Conservation (phyloP, 768 basidiomycete species). For the Steccherinum ochraceum region DNA sequence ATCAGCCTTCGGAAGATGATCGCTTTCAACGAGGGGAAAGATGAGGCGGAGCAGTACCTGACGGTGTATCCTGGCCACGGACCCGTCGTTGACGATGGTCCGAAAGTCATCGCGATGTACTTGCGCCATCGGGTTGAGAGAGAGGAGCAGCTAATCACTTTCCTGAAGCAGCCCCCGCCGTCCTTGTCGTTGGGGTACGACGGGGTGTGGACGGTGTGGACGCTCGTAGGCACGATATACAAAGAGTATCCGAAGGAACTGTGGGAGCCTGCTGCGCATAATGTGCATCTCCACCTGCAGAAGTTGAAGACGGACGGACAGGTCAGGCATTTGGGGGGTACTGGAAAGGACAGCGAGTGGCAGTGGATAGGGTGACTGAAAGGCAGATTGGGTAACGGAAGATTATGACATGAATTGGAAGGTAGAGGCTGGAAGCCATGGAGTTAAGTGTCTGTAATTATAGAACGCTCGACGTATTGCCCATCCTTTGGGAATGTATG, state of each 20-base stretch:
- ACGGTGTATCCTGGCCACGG: slow-evolving; percentile 89
- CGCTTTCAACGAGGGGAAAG: slow-evolving; percentile 19
- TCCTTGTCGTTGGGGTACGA: slow-evolving; percentile 11
- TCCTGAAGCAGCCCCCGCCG: slow-evolving; percentile 34
- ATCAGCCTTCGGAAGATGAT: slow-evolving; percentile 55
- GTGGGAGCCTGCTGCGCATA: slow-evolving; percentile 66
- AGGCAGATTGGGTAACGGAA: too few relatives aligned
- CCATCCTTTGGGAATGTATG: too few relatives aligned
- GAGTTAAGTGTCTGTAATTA: background rate
- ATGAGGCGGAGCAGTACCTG: slow-evolving; percentile 31
- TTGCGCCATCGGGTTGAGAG: slow-evolving; percentile 76
- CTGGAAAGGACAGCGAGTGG: slow-evolving; percentile 11
- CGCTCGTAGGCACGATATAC: slow-evolving; percentile 62
- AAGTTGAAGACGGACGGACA: slow-evolving; percentile 66
- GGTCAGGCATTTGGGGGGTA: slow-evolving; percentile 29
- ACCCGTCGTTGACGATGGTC: slow-evolving; percentile 61
- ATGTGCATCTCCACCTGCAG: slow-evolving; percentile 62
- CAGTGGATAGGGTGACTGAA: background rate
- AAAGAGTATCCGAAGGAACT: slow-evolving; percentile 62
- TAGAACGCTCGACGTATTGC: too few relatives aligned
- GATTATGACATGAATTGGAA: too few relatives aligned
- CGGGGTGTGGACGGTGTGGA: slow-evolving; percentile 53
- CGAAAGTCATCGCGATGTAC: slow-evolving; percentile 58
- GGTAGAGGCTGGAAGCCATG: too few relatives aligned
- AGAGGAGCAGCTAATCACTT: slow-evolving; percentile 67